phyloP scores from a whole-genome alignment of 2,329 filamentous ascomycete species.

The Cercospora sesami region DNA sequence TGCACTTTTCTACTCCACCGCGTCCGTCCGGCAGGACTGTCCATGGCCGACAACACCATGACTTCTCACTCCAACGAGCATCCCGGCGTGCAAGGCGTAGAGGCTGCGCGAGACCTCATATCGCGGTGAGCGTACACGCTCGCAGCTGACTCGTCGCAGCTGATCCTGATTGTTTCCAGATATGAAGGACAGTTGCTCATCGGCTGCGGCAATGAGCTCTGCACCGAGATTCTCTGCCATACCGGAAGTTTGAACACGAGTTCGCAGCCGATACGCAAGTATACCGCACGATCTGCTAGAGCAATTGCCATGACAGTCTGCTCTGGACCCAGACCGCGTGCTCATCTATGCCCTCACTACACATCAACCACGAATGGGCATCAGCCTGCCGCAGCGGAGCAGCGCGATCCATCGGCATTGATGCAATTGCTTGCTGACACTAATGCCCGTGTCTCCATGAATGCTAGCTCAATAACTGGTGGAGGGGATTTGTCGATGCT shows the following conservation, averaged over 20 bases:
- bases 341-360: conserved; percentile 59
- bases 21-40: background rate
- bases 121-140: background rate
- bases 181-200: conserved; percentile 70
- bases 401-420: conserved; percentile 59
- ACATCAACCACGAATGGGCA: background rate
- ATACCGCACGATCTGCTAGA: conserved; percentile 76
- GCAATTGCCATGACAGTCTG: conserved; percentile 76
- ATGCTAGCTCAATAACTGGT: background rate
- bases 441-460: conserved; percentile 5
- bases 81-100: background rate
- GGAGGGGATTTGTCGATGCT: background rate
- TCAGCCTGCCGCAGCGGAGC: background rate
- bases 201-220: conserved; percentile 69
- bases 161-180: conserved; percentile 7
- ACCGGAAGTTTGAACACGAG: conserved; percentile 66
- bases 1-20: background rate
- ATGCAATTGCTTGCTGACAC: conserved; percentile 55
- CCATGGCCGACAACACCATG: background rate
- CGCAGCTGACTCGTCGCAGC: background rate
- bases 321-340: conserved; percentile 70
- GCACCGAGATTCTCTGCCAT: conserved; percentile 73
- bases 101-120: background rate
- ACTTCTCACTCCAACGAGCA: background rate
- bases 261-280: conserved; percentile 68